Evolutionary conservation across 2,329 filamentous ascomycete species (phyloP).

Genomic region (Diatrype stigma): DNA sequence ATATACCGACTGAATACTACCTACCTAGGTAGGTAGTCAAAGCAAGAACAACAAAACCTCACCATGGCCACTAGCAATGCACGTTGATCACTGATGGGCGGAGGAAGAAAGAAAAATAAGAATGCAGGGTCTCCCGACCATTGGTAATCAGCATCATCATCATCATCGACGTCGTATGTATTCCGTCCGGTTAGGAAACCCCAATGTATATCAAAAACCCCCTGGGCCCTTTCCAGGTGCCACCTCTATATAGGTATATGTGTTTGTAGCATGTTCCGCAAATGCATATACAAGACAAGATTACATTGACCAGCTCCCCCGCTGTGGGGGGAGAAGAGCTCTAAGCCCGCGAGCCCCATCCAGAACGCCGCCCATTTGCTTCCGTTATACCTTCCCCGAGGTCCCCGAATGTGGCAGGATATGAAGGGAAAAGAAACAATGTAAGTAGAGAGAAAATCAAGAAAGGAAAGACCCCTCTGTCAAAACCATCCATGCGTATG

Average conservation of each 20-base stretch:
- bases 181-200: no score
- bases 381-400: background rate
- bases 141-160: no score
- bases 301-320: constrained; percentile 29
- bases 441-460: background rate
- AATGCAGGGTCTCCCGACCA: no score
- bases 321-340: constrained; percentile 20
- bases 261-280: background rate
- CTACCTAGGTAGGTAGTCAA: no score
- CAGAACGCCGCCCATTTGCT: constrained; percentile 31
- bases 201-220: no score
- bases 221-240: constrained; percentile 19
- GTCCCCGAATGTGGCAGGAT: background rate
- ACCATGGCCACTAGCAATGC: no score
- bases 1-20: no score
- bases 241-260: constrained; percentile 10
- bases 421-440: background rate
- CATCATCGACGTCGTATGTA: no score
- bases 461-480: constrained; percentile 1
- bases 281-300: constrained; percentile 7
- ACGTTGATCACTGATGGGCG: no score
- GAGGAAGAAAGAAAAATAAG: no score
- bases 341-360: constrained; percentile 19
- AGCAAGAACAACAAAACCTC: no score
- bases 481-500: constrained; percentile 9